Evolutionary conservation across 148 eudicot species (phyloP).

Genomic region (Chenopodium album): DNA sequence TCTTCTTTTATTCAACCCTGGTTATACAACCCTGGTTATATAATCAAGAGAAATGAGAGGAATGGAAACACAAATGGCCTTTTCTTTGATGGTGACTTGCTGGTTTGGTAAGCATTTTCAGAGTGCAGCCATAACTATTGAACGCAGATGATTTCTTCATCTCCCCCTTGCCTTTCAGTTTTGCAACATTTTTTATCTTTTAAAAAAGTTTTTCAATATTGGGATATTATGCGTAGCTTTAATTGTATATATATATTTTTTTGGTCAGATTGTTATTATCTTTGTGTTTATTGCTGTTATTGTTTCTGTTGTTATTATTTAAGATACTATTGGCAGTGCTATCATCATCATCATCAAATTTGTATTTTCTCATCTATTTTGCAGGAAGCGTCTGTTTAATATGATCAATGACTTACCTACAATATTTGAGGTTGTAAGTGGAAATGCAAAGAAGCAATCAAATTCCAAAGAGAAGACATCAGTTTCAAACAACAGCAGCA

Average conservation of each 20-base stretch:
- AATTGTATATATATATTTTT: neutral
- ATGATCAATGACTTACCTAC: conserved; percentile 66
- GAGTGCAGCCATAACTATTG: neutral
- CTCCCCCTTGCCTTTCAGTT: neutral
- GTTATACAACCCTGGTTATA: too few species aligned
- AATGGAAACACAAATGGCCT: neutral
- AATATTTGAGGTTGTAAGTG: conserved; percentile 54
- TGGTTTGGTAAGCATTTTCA: neutral
- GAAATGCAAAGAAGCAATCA: conserved; percentile 43
- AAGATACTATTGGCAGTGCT: neutral
- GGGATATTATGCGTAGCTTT: neutral
- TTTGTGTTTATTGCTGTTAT: neutral
- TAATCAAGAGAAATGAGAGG: neutral
- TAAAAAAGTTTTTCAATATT: neutral
- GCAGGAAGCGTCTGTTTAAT: conserved; percentile 59
- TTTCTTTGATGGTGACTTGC: neutral
- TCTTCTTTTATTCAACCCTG: too few species aligned
- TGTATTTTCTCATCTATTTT: conserved; percentile 4
- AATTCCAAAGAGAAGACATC: conserved; percentile 48
- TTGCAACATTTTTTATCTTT: neutral
- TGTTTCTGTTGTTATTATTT: neutral
- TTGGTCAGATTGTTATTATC: neutral
- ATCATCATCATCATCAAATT: neutral
- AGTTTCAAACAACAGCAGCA: conserved; percentile 52
- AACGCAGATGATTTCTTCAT: neutral